phyloP scores from a whole-genome alignment of 768 basidiomycete species.

The Pholiota microspora region DNA sequence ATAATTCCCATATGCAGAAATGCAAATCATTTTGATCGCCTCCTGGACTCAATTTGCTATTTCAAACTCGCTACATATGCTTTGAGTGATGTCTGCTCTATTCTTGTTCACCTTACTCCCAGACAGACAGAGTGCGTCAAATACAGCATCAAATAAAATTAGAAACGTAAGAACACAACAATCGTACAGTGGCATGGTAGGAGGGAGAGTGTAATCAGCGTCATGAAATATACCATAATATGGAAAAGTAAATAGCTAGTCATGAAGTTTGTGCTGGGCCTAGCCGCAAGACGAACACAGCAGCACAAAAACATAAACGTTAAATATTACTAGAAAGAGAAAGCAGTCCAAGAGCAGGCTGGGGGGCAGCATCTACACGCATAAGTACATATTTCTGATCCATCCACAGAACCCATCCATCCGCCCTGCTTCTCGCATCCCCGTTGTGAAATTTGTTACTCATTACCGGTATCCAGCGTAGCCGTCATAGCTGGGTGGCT shows the following conservation, averaged over 20 bases:
- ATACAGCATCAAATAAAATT: neutral
- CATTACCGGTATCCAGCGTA: conserved; percentile 50
- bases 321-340: neutral
- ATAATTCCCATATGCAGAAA: no score
- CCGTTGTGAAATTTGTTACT: no score
- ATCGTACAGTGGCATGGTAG: neutral
- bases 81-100: no score
- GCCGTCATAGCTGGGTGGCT: conserved; percentile 52
- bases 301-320: neutral
- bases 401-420: no score
- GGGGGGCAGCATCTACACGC: neutral
- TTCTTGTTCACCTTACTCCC: no score
- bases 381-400: neutral
- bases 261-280: neutral
- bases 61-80: no score
- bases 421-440: no score
- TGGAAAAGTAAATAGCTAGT: neutral
- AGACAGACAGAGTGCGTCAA: no score
- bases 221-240: neutral
- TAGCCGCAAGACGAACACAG: neutral
- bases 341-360: neutral
- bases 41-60: no score
- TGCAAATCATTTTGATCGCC: no score
- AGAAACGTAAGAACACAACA: neutral
- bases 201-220: neutral